Percentiles rank a stretch among this genome's conserved stretches.
phyloP scores from a whole-genome alignment of 805 yeast species.

The Suhomyces vadensis region DNA sequence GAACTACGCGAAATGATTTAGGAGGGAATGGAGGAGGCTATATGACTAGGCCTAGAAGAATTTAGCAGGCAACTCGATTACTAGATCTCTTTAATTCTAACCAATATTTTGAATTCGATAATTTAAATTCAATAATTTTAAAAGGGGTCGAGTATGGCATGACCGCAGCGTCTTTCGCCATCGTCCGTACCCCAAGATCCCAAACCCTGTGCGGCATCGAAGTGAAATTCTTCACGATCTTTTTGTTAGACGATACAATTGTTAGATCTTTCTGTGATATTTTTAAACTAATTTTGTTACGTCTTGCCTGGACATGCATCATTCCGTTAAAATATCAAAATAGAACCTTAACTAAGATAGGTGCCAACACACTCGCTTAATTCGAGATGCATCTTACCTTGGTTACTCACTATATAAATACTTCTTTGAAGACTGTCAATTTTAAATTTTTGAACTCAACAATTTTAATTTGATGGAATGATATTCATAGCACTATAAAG shows the following conservation, averaged over 20 bases:
- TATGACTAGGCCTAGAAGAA: no score
- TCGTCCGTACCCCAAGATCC: background rate
- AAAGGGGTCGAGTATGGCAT: no score
- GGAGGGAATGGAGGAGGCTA: background rate
- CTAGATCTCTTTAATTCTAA: no score
- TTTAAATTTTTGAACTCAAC: background rate
- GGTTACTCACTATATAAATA: background rate
- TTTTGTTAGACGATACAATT: slow-evolving; percentile 1
- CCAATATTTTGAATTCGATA: no score
- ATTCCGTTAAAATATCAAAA: background rate
- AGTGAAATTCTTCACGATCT: background rate
- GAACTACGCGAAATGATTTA: background rate
- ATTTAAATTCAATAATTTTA: no score
- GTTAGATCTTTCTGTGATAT: background rate
- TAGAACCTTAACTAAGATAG: background rate
- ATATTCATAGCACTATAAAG: slow-evolving; percentile 1
- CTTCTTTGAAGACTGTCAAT: background rate
- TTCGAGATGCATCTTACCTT: background rate
- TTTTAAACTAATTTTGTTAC: background rate
- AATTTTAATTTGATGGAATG: background rate
- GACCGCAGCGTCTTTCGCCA: no score
- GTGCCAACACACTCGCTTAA: background rate
- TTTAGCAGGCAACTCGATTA: no score
- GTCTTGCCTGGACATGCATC: background rate
- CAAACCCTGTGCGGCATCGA: background rate